phyloP scores from a whole-genome alignment of 129 eudicot genomes.

The Apium graveolens region DNA sequence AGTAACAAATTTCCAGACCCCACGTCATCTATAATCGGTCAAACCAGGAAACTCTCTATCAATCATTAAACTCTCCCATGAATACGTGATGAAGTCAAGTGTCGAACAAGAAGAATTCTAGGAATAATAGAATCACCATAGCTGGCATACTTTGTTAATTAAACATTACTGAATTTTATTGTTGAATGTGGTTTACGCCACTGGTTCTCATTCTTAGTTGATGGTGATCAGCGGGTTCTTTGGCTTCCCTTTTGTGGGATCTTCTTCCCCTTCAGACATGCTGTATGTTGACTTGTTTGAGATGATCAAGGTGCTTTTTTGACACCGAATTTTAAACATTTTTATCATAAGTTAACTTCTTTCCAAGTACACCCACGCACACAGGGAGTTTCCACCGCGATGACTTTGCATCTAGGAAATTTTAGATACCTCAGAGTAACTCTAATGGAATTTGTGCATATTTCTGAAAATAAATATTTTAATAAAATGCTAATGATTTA shows the following conservation, averaged over 20 bases:
- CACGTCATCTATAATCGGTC: slow-evolving; percentile 30
- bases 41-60: slow-evolving; percentile 51
- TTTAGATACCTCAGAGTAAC: too few relatives aligned
- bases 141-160: not conserved
- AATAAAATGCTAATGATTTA: too few relatives aligned
- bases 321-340: not conserved
- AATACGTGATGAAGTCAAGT: not conserved
- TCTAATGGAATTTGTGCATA: too few relatives aligned
- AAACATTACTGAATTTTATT: not conserved
- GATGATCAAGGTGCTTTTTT: not conserved
- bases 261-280: not conserved
- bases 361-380: too few relatives aligned
- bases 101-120: not conserved
- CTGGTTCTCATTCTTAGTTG: not conserved
- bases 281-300: not conserved
- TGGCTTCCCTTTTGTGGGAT: not conserved
- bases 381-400: too few relatives aligned
- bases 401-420: too few relatives aligned
- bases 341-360: too few relatives aligned
- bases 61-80: not conserved
- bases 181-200: not conserved
- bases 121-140: not conserved
- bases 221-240: not conserved
- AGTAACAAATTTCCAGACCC: slow-evolving; percentile 25
- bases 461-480: too few relatives aligned